Evolutionary conservation across 805 yeast genomes (phyloP), one percentile per base, ranked within the genome.

Genomic region (Suhomyces emberorum): DNA sequence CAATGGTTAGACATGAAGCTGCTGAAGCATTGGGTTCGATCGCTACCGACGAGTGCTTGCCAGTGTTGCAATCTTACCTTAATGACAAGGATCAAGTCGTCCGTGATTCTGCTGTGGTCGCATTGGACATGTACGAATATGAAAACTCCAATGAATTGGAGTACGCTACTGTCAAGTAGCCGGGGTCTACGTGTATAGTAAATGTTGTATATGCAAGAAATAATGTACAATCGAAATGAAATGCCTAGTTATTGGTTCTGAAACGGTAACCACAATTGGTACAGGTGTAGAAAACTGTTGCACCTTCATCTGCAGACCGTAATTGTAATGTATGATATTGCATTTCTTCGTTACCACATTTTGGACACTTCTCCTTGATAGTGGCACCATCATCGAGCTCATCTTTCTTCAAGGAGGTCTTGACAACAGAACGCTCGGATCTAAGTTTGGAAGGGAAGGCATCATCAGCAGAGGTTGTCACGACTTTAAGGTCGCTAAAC

Each of bases 1-100:
- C 95, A 46, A 93, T 93, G 99, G 98, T 95, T 22, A 83, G 99
- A 68, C 99, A 93, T 59, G 99, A 93, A 69, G 98, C 98, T 40
- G 98, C 98, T 17, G 99, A 93, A 68, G 98, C 98, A 17, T 74
- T 95, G 52, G 98, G 98, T 18, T 78, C 95, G 19, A 93, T 93
- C 58, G 98, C 96, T 18, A 87, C 97, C 7, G 96, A 87, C 53
- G 97, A 91, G 41, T 95, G 91, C 25, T 72, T 91, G 47, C 96
- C 97, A 11, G 83, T 93, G 23, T 76, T 95, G 55, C 76, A 84
- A 59, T 69, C 79, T 30, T 85, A 85, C 60, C 74, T 89, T 52
- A 70, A 77, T 48, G 98, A 93, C 59, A 71, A 77, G 42, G 96
- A 86, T 51, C 77, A 72, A 39, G 98, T 93, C 26, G 99, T 93